phyloP scores from a whole-genome alignment of 1,284 basidiomycete species.

The Ganoderma multipileum region DNA sequence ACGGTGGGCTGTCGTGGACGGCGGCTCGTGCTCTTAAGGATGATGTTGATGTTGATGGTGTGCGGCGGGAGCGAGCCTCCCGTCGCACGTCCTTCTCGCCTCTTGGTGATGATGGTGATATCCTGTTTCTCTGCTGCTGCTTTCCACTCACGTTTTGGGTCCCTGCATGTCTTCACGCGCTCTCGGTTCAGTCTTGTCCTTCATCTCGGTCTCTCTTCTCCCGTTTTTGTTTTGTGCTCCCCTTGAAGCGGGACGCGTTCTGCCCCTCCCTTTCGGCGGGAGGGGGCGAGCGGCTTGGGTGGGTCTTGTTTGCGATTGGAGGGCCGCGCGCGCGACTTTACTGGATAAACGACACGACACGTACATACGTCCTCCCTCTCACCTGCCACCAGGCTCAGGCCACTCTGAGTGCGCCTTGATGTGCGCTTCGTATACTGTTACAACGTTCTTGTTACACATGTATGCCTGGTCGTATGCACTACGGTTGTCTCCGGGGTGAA shows the following conservation, averaged over 20 bases:
- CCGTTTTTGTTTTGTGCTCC: conserved; percentile 5
- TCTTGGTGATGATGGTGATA: not conserved
- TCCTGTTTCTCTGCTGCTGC: not conserved
- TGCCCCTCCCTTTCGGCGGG: conserved; percentile 5
- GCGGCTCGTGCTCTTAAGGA: conserved; percentile 15
- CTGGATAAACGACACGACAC: conserved; percentile 8
- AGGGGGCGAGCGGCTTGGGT: conserved; percentile 3
- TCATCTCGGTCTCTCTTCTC: conserved; percentile 6
- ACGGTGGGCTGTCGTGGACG: conserved; percentile 21
- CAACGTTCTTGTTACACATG: not conserved
- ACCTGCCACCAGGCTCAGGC: not conserved
- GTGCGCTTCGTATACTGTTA: not conserved
- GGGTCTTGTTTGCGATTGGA: not conserved
- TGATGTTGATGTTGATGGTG: not conserved
- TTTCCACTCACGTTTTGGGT: not conserved
- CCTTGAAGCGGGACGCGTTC: conserved; percentile 6
- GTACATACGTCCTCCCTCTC: not conserved
- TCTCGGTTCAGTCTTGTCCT: conserved; percentile 2
- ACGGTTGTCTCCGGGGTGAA: not conserved
- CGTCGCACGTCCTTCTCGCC: conserved; percentile 12
- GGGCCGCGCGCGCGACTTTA: not conserved
- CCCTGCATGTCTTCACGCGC: conserved; percentile 1
- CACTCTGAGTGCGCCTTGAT: conserved; percentile 1
- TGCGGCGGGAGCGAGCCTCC: conserved; percentile 30
- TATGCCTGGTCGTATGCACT: not conserved